Evolutionary conservation across 257 asterid genomes (phyloP).

Genomic region (Rhazya stricta): DNA sequence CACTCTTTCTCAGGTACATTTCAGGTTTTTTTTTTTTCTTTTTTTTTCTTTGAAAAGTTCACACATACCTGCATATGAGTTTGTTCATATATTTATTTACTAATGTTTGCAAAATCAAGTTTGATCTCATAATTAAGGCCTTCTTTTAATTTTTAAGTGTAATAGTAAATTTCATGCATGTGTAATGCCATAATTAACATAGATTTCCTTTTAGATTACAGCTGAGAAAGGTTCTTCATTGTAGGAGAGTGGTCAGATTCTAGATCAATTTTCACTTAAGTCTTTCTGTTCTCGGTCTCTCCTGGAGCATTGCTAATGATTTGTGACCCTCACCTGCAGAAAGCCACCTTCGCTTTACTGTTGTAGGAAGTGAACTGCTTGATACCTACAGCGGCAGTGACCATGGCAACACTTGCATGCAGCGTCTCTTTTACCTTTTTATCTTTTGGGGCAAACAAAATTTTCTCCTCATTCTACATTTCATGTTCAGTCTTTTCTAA

Average conservation of each 20-base stretch:
- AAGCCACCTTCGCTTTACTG: background rate
- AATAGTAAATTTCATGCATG: background rate
- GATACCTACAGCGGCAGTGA: no score
- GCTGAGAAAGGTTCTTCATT: conserved; percentile 5
- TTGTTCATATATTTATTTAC: background rate
- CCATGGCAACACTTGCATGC: no score
- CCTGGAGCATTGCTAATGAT: background rate
- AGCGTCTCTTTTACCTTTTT: no score
- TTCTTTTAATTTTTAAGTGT: background rate
- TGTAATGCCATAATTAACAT: background rate
- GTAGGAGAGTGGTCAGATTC: conserved; percentile 11
- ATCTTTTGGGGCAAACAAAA: no score
- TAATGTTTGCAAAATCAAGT: background rate
- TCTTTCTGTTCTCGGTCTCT: background rate
- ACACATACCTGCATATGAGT: background rate
- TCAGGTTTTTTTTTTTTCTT: no score
- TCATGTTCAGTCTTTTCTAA: no score
- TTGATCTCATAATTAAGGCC: background rate
- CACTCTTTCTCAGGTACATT: conserved; percentile 64
- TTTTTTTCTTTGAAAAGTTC: no score
- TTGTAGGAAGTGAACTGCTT: background rate
- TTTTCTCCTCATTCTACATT: no score
- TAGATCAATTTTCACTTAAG: conserved; percentile 1
- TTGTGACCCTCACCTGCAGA: background rate
- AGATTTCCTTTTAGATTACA: background rate